These are phyloP conservation scores for Cryoendolithus antarcticus DNA, from an alignment of 2,329 filamentous ascomycete species.

Conservation along the genomic window DNA sequence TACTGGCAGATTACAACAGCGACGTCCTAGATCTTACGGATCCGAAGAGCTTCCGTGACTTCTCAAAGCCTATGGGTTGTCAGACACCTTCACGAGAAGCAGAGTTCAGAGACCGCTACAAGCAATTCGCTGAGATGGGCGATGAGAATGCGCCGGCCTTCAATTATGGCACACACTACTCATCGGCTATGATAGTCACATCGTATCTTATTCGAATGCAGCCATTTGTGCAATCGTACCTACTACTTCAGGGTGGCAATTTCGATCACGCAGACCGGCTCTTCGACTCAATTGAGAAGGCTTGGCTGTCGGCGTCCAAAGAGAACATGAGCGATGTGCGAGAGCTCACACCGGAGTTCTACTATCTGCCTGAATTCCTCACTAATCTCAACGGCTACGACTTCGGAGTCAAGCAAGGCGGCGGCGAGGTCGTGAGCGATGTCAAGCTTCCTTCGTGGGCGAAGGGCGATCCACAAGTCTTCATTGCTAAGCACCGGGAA, in stretches of 20 bases:
- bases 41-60: slow-evolving; percentile 73
- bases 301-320: slow-evolving; percentile 80
- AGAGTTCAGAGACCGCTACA: slow-evolving; percentile 74
- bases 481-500: slow-evolving; percentile 90
- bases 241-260: slow-evolving; percentile 84
- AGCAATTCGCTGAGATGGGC: slow-evolving; percentile 79
- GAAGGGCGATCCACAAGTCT: slow-evolving; percentile 88
- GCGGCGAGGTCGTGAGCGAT: slow-evolving; percentile 65
- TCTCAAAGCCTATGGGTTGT: slow-evolving; percentile 93
- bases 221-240: slow-evolving; percentile 90
- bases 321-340: slow-evolving; percentile 90
- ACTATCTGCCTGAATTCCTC: slow-evolving; percentile 88
- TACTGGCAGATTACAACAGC: slow-evolving; percentile 89
- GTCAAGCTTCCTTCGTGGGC: slow-evolving; percentile 93
- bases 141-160: slow-evolving; percentile 66
- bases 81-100: slow-evolving; percentile 65
- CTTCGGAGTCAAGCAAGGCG: slow-evolving; percentile 77
- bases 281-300: slow-evolving; percentile 83
- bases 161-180: slow-evolving; percentile 97
- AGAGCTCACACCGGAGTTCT: slow-evolving; percentile 93
- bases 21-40: slow-evolving; percentile 80
- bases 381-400: slow-evolving; percentile 92
- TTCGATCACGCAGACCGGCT: slow-evolving; percentile 94
- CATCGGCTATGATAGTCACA: slow-evolving; percentile 96
- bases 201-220: slow-evolving; percentile 92